These are phyloP conservation scores for Phytopythium helicoides DNA, from an alignment of 352 stramenopile genomes.

Conservation along the genomic window DNA sequence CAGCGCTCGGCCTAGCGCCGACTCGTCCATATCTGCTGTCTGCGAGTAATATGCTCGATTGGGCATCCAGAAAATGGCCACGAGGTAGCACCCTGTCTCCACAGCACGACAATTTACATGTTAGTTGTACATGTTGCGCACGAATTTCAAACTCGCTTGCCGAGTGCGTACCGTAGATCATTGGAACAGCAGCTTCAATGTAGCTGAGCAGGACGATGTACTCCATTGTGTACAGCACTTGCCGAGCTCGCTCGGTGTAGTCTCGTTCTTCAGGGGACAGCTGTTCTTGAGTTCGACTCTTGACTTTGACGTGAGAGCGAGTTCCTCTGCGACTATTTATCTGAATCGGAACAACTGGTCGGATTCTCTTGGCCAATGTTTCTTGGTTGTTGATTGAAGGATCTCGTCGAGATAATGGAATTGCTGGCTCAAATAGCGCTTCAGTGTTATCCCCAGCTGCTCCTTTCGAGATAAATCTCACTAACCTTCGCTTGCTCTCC, in stretches of 20 bases:
- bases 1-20: not conserved
- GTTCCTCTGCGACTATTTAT: no score
- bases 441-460: no score
- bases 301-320: no score
- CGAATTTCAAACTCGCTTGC: not conserved
- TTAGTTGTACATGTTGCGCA: no score
- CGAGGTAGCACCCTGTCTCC: not conserved
- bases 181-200: slow-evolving; percentile 31
- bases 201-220: slow-evolving; percentile 42
- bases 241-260: slow-evolving; percentile 13
- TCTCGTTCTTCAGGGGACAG: not conserved
- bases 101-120: no score
- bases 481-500: no score
- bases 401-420: no score
- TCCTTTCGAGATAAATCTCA: no score
- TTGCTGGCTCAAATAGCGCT: no score
- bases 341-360: no score
- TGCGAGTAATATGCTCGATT: slow-evolving; percentile 1
- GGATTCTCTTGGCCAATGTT: no score
- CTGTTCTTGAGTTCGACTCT: not conserved
- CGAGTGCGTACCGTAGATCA: slow-evolving; percentile 36
- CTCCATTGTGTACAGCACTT: slow-evolving; percentile 39
- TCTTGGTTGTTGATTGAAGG: no score
- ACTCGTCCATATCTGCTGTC: not conserved
- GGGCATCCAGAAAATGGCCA: not conserved